phyloP scores from a whole-genome alignment of 78 protist species.

The Dictyostelium capitatum region DNA sequence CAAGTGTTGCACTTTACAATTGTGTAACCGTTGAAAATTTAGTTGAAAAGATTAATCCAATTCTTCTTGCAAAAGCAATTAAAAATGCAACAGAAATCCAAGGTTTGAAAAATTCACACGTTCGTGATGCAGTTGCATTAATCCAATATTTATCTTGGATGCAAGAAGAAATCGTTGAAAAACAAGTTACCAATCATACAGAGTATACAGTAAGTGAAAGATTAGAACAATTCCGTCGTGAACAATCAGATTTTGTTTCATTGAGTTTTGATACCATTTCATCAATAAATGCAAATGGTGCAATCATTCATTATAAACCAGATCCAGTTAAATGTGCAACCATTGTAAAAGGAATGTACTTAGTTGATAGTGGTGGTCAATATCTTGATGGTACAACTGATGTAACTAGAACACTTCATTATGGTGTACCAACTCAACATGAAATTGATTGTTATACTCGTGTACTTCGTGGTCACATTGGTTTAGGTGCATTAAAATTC shows the following conservation, averaged over 20 bases:
- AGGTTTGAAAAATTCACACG: constrained; percentile 89
- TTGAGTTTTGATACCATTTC: constrained; percentile 87
- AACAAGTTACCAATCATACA: background rate
- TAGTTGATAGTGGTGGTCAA: constrained; percentile 96
- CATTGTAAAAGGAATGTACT: constrained; percentile 49
- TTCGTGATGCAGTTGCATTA: constrained; percentile 91
- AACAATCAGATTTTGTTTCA: constrained; percentile 77
- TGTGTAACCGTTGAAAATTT: constrained; percentile 2
- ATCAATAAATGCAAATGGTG: constrained; percentile 90
- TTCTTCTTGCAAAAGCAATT: constrained; percentile 79
- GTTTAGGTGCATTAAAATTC: constrained; percentile 81
- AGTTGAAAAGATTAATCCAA: constrained; percentile 75
- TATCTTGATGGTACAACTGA: constrained; percentile 97
- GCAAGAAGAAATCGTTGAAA: constrained; percentile 57
- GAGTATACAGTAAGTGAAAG: constrained; percentile 75
- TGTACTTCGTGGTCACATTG: constrained; percentile 94
- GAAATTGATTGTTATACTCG: constrained; percentile 89
- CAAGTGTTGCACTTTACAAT: constrained; percentile 62
- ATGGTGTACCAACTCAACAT: constrained; percentile 88
- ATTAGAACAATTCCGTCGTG: constrained; percentile 63
- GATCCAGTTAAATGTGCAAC: constrained; percentile 29
- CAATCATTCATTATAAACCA: constrained; percentile 95
- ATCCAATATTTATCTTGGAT: constrained; percentile 87
- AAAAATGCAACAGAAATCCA: constrained; percentile 92
- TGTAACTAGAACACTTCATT: constrained; percentile 95